A percentile compares a stretch with the other conserved stretches of the same genome.
Evolutionary conservation across 2,329 filamentous ascomycete genomes (phyloP).

Genomic region (Nigrograna mackinnonii): DNA sequence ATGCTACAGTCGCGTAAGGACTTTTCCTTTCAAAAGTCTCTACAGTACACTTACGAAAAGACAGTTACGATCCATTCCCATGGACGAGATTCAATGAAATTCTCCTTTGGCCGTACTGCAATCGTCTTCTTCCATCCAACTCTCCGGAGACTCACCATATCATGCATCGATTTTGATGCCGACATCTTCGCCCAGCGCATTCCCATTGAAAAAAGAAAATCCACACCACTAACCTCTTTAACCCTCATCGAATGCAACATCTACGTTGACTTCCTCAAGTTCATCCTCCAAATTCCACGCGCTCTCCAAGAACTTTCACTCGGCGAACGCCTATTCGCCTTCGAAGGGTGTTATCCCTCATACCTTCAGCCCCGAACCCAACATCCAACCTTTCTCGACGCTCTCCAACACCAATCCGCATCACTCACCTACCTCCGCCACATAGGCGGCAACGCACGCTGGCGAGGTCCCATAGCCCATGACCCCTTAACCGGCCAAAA

Average conservation of each 20-base stretch:
- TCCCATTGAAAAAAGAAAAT: slow-evolving; percentile 17
- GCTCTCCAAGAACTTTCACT: slow-evolving; percentile 34
- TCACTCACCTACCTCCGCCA: slow-evolving; percentile 33
- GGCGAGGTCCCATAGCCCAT: not conserved
- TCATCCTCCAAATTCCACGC: slow-evolving; percentile 33
- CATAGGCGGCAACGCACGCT: slow-evolving; percentile 20
- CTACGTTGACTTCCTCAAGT: slow-evolving; percentile 25
- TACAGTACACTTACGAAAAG: too few relatives aligned
- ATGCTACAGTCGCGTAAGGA: slow-evolving; percentile 35
- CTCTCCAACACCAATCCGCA: slow-evolving; percentile 31
- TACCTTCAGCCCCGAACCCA: slow-evolving; percentile 20
- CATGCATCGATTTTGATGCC: slow-evolving; percentile 34
- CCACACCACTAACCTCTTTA: slow-evolving; percentile 32
- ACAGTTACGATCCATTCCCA: slow-evolving; percentile 38
- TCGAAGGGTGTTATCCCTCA: slow-evolving; percentile 24
- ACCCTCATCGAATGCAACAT: slow-evolving; percentile 43
- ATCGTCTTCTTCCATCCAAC: slow-evolving; percentile 38
- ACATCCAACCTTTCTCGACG: slow-evolving; percentile 26
- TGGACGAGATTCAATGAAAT: slow-evolving; percentile 27
- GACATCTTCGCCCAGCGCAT: slow-evolving; percentile 8
- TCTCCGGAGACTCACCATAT: slow-evolving; percentile 32
- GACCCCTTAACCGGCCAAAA: not conserved
- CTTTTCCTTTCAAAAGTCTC: not conserved
- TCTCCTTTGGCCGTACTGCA: slow-evolving; percentile 24
- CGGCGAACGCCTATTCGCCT: slow-evolving; percentile 34